phyloP scores from a whole-genome alignment of 352 stramenopile genomes.

The Phytophthora fragariaefolia region DNA sequence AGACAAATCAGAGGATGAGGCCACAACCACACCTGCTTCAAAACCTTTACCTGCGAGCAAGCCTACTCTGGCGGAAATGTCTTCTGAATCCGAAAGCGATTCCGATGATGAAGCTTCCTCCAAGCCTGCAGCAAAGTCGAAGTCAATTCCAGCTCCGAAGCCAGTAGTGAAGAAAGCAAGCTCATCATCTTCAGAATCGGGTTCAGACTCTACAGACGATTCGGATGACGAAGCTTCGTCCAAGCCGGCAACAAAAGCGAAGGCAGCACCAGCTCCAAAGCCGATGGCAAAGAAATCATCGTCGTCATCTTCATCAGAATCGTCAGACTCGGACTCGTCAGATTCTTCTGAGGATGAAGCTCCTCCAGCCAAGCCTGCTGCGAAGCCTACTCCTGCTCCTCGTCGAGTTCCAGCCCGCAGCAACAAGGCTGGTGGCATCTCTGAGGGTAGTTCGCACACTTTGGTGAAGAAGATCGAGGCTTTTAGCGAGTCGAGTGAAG shows the following conservation, averaged over 20 bases:
- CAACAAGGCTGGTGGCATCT: conserved; percentile 54
- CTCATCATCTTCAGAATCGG: conserved; percentile 16
- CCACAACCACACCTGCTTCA: conserved; percentile 8
- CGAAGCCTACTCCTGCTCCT: conserved; percentile 17
- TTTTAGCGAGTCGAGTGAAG: conserved; percentile 58
- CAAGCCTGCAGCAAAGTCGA: conserved; percentile 16
- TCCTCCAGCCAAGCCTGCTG: conserved; percentile 12
- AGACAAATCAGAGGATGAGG: conserved; percentile 13
- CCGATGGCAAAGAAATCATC: conserved; percentile 12
- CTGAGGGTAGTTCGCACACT: conserved; percentile 68
- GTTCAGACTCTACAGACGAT: conserved; percentile 19
- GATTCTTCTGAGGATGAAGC: conserved; percentile 32
- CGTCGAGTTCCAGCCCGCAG: conserved; percentile 22
- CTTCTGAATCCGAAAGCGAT: conserved; percentile 30
- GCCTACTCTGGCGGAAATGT: conserved; percentile 26
- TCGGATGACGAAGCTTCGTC: conserved; percentile 20
- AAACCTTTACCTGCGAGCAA: conserved; percentile 20
- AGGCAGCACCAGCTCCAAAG: conserved; percentile 1
- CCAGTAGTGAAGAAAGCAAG: conserved; percentile 5
- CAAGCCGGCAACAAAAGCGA: conserved; percentile 12
- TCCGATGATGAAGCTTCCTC: conserved; percentile 21
- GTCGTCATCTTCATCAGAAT: conserved; percentile 15
- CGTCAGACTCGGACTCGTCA: conserved; percentile 29
- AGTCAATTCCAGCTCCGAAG: conserved; percentile 23
- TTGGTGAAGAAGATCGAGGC: conserved; percentile 87